These are phyloP conservation scores for Rhododendron williamsianum DNA, from an alignment of 148 eudicot species.

Conservation along the genomic window DNA sequence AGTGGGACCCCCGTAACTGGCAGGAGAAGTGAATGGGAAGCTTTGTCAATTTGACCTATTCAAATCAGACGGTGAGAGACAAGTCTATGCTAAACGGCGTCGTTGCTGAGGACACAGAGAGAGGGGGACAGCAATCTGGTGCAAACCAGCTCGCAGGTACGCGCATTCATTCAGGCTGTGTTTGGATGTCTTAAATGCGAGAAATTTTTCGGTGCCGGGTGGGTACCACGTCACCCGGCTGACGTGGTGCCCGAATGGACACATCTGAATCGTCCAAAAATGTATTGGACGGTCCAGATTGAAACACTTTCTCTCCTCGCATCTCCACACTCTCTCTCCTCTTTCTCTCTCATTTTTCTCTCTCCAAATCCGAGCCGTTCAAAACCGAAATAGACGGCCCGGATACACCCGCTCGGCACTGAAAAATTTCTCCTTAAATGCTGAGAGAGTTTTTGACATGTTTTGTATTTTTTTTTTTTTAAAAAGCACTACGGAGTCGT, in stretches of 20 bases:
- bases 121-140: not conserved
- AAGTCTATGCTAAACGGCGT: not conserved
- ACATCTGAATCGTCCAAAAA: no score
- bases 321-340: no score
- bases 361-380: no score
- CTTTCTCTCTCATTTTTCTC: no score
- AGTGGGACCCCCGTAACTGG: not conserved
- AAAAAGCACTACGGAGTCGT: not conserved
- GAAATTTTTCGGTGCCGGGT: no score
- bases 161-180: not conserved
- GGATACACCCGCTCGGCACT: no score
- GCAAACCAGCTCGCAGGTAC: conserved; percentile 7
- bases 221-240: no score
- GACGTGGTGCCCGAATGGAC: no score
- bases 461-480: not conserved
- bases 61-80: not conserved
- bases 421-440: not conserved
- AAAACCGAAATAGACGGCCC: accelerated
- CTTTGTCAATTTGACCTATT: not conserved
- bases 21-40: not conserved
- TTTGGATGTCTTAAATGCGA: not conserved
- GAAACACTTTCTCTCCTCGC: no score
- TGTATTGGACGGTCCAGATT: no score
- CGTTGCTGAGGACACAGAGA: not conserved
- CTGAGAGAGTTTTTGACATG: not conserved